Evolutionary conservation across 2,329 filamentous ascomycete genomes (phyloP).

Genomic region (Aureobasidium pullulans): DNA sequence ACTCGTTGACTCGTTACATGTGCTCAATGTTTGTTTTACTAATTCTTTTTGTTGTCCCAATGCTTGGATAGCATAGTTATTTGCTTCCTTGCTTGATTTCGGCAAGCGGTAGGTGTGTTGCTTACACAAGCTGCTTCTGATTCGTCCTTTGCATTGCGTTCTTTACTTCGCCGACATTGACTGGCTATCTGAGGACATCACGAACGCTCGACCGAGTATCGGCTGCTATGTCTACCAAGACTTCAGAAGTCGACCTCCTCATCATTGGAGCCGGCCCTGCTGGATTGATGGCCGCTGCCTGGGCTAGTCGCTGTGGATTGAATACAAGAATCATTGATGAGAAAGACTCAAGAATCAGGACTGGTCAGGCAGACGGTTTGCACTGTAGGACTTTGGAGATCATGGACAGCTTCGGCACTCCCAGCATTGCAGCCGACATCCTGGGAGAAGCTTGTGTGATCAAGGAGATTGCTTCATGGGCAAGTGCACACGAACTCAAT

Average conservation of each 20-base stretch:
- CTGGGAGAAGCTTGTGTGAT: slow-evolving; percentile 4
- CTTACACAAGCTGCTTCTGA: neutral
- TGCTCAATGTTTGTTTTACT: too few relatives aligned
- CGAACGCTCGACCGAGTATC: neutral
- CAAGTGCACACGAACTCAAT: neutral
- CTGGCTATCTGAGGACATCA: too few relatives aligned
- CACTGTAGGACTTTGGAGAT: neutral
- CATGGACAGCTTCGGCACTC: slow-evolving; percentile 3
- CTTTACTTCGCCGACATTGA: neutral
- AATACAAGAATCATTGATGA: slow-evolving; percentile 7
- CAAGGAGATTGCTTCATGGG: slow-evolving; percentile 9
- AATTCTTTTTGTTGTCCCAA: too few relatives aligned
- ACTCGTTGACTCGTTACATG: neutral
- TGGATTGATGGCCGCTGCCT: slow-evolving; percentile 3
- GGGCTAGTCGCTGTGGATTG: neutral
- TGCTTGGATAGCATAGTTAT: too few relatives aligned
- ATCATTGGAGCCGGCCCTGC: neutral
- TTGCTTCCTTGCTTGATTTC: neutral
- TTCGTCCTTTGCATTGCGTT: neutral
- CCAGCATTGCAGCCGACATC: neutral
- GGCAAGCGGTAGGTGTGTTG: neutral
- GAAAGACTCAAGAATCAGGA: neutral
- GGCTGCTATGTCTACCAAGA: neutral
- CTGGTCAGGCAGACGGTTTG: slow-evolving; percentile 1
- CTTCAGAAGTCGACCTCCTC: neutral